A percentile compares a stretch with the other conserved stretches of the same genome.
Conservation (phyloP, 345 rosid genomes). For the Anastatica hierochuntica region DNA sequence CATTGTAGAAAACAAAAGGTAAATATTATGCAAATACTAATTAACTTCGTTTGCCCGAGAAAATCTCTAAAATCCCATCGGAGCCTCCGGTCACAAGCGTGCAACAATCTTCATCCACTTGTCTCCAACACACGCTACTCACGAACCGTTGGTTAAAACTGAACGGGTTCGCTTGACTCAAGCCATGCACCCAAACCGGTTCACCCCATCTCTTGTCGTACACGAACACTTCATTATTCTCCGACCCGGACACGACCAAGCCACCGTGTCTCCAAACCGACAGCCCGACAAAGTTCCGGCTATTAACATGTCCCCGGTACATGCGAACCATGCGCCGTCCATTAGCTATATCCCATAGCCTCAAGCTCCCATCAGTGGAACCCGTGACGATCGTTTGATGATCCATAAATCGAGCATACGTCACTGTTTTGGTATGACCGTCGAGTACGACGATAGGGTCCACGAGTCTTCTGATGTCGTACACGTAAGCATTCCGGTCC, state of each 20-base stretch:
- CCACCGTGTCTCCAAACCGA: conserved; percentile 75
- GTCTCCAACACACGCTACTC: conserved; percentile 82
- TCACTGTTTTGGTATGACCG: conserved; percentile 67
- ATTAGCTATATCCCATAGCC: conserved; percentile 39
- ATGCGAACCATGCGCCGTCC: conserved; percentile 34
- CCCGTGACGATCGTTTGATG: conserved; percentile 37
- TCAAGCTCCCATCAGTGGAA: conserved; percentile 63
- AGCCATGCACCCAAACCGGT: conserved; percentile 59
- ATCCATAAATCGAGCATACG: conserved; percentile 50
- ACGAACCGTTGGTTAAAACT: conserved; percentile 36
- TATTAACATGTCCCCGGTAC: conserved; percentile 61
- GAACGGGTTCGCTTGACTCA: conserved; percentile 8
- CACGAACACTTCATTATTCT: conserved; percentile 55
- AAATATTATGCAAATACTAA: too few relatives aligned
- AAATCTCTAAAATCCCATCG: conserved; percentile 54
- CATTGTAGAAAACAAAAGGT: too few relatives aligned
- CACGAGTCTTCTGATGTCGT: conserved; percentile 44
- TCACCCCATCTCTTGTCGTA: conserved; percentile 75
- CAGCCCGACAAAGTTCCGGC: conserved; percentile 65
- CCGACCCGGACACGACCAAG: conserved; percentile 73
- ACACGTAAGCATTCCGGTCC: conserved; percentile 55
- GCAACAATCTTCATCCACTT: conserved; percentile 49
- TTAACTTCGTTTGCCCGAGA: conserved; percentile 36
- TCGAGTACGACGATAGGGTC: conserved; percentile 37
- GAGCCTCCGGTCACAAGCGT: conserved; percentile 77